Evolutionary conservation across 139 green algal species (phyloP).

Genomic region (Asterochloris erici): DNA sequence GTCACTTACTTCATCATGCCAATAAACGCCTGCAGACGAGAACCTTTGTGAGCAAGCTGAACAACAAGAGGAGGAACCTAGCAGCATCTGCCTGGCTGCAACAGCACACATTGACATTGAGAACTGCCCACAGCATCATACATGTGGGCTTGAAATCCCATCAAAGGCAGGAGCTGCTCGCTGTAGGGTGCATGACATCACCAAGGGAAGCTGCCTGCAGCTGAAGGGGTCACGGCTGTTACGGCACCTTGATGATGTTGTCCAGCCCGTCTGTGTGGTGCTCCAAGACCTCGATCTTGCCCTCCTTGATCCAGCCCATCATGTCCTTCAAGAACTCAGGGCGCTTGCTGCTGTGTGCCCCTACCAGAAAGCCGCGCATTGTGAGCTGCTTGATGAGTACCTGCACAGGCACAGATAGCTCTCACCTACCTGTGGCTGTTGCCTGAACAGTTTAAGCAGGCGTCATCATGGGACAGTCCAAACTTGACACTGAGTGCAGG

Average conservation of each 20-base stretch:
- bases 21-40: constrained; percentile 10
- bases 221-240: too few relatives aligned
- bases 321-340: constrained; percentile 2
- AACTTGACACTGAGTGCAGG: background rate
- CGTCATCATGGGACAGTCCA: background rate
- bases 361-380: constrained; percentile 1
- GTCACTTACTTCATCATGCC: constrained; percentile 4
- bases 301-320: constrained; percentile 11
- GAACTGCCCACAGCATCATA: too few relatives aligned
- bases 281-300: background rate
- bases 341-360: background rate
- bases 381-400: background rate
- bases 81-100: too few relatives aligned
- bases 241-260: background rate
- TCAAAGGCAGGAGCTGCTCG: too few relatives aligned
- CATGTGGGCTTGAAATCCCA: too few relatives aligned
- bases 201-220: too few relatives aligned
- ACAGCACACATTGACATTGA: too few relatives aligned
- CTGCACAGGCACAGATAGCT: background rate
- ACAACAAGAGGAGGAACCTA: too few relatives aligned
- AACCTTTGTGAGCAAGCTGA: too few relatives aligned
- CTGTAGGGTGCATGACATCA: too few relatives aligned
- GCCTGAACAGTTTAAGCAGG: background rate
- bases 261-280: constrained; percentile 3
- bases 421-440: background rate